Base-by-base conservation (phyloP, 2,329 filamentous ascomycete genomes). In the Teratosphaeria epicoccoides region DNA sequence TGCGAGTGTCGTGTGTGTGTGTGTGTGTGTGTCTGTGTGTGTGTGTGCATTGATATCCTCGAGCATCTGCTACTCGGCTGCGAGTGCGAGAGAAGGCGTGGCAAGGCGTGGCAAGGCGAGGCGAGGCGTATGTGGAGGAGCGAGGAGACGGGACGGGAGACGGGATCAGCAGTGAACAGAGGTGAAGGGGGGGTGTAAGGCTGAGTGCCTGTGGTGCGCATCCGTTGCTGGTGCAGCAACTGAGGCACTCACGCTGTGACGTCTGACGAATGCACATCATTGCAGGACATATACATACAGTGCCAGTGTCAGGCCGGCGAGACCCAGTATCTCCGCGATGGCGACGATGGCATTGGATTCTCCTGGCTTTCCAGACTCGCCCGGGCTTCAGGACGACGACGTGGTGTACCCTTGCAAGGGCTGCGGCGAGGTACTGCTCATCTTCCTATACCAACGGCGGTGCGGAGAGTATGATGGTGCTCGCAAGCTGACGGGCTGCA, bases 341-440 rank as follows among this genome's bases (percentile, higher is more conserved):
- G 53, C 57, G 12, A 51, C 58, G 43, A 37, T 50, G 24, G 66
- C 52, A 66, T 75, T 77, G 72, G 68, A 76, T 51, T 71, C 71
- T 59, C 77, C 82, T 65, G 43, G 49, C 2, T 24, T 51, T 61
- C 69, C 81, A 58, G 82, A 85, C 55, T 76, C 71, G 63, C 78
- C 81, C 49, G 77, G 87, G 75, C 88, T 94, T 55, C 78, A 79
- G 57, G 46, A 48, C 33, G 88, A 94, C 62, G 89, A 95, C 68
- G 77, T 85, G 54, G 74, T 78, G 59, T 94, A 87, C 66, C 87
- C 87, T 55, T 95, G 89, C 76, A 95, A 94, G 75, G 88, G 88
- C 54, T 95, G 89, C 71, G 88, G 88, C 73, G 87, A 94, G 78
- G 88, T 94, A 77, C n/a, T n/a, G n/a, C n/a, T n/a, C n/a, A n/a